These are phyloP conservation scores for Panaeolus cyanescens DNA, from an alignment of 768 basidiomycete genomes.

Conservation along the genomic window DNA sequence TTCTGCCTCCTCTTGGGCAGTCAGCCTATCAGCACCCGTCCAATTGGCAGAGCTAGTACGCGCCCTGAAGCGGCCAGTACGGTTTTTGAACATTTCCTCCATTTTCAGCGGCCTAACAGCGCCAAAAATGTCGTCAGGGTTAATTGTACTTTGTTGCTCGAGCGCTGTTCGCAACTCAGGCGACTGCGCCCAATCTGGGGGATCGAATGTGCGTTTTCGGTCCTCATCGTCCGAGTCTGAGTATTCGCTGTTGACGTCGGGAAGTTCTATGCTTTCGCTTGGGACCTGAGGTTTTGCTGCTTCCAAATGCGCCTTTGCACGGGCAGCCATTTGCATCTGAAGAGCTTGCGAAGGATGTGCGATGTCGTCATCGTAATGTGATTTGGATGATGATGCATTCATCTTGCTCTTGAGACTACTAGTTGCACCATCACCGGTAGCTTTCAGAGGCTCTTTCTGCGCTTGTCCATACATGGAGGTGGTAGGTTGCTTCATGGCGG, in stretches of 20 bases:
- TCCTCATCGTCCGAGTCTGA: slow-evolving; percentile 95
- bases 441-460: slow-evolving; percentile 31
- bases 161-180: slow-evolving; percentile 82
- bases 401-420: slow-evolving; percentile 29
- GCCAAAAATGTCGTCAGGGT: slow-evolving; percentile 92
- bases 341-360: slow-evolving; percentile 63
- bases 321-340: slow-evolving; percentile 72
- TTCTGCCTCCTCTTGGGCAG: slow-evolving; percentile 79
- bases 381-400: slow-evolving; percentile 18
- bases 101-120: slow-evolving; percentile 82
- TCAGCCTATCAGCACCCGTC: slow-evolving; percentile 89
- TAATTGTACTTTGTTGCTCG: slow-evolving; percentile 80
- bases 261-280: slow-evolving; percentile 87
- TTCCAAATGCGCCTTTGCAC: slow-evolving; percentile 66
- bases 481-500: slow-evolving; percentile 39
- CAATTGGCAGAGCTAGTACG: slow-evolving; percentile 96
- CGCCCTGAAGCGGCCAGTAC: slow-evolving; percentile 81
- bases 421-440: slow-evolving; percentile 36
- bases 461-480: slow-evolving; percentile 26
- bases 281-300: slow-evolving; percentile 58
- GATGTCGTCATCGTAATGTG: slow-evolving; percentile 48
- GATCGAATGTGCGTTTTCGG: slow-evolving; percentile 67
- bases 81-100: slow-evolving; percentile 88
- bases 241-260: slow-evolving; percentile 96
- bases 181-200: slow-evolving; percentile 90